These are phyloP conservation scores for Globisporangium irregulare DNA, from an alignment of 352 stramenopile genomes.

Conservation along the genomic window DNA sequence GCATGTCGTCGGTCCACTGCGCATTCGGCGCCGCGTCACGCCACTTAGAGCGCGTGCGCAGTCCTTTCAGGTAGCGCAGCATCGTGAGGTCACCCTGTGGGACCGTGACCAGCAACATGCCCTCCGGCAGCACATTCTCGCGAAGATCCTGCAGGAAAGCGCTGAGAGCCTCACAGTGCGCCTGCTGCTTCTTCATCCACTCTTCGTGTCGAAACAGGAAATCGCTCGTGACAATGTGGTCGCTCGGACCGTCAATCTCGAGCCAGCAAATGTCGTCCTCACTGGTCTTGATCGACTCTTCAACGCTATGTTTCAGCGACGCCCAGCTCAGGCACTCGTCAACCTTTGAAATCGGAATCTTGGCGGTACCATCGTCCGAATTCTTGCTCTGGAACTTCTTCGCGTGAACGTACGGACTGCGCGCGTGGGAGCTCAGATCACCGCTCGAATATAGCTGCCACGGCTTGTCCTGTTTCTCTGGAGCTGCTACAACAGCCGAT, in stretches of 20 bases:
- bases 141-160: constrained; percentile 40
- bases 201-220: constrained; percentile 60
- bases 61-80: constrained; percentile 67
- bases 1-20: constrained; percentile 46
- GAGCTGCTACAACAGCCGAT: neutral
- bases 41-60: constrained; percentile 76
- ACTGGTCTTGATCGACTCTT: constrained; percentile 16
- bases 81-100: constrained; percentile 72
- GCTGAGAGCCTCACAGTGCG: constrained; percentile 50
- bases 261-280: constrained; percentile 68
- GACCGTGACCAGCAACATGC: constrained; percentile 61
- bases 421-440: constrained; percentile 41
- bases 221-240: constrained; percentile 33
- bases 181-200: constrained; percentile 64
- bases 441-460: constrained; percentile 75
- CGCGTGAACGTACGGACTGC: constrained; percentile 58
- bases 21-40: constrained; percentile 42
- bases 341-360: constrained; percentile 22
- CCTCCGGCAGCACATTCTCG: constrained; percentile 36
- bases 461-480: constrained; percentile 43
- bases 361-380: neutral
- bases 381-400: constrained; percentile 13
- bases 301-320: constrained; percentile 33
- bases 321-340: constrained; percentile 33
- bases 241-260: constrained; percentile 57